Evolutionary conservation across 768 basidiomycete genomes (phyloP), one percentile per base, ranked within the genome.

Genomic region (Hypsizygus marmoreus): DNA sequence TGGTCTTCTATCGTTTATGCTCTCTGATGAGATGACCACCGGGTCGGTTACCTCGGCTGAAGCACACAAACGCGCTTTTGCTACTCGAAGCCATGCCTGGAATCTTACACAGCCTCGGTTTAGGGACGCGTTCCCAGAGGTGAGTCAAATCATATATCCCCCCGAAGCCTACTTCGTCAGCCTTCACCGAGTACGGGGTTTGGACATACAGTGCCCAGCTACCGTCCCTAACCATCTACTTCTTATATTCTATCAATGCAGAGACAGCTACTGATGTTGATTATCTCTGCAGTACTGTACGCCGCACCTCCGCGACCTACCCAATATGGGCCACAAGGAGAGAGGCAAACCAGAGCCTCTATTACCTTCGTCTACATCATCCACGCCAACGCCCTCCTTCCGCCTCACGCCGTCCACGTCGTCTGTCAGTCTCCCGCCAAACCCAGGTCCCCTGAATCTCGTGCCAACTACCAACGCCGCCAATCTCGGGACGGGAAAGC

Each of bases 11-110:
- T 92, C 89, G 4, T 97, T 97, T 71, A 95, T 95, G 94, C 75
- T 95, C 38, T 85, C 89, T 1, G 91, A 97, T 55, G 94, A 97
- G 67, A 93, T 97, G 80, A 98, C 97, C 0, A 97, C 95, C 0
- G 95, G 95, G 8, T 91, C 90, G 1, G 82, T 95, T 23, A 89
- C 81, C 6, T 86, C 90, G 1, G 79, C 84, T 11, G 86, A 88
- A 31, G 71, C 76, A 4, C 88, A 97, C 58, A 95, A 93, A 68
- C 80, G 79, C 28, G 63, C 70, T 0, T 85, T 92, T 50, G 94
- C 95, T 0, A 68, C 72, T 4, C 77, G 82, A 40, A 92, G 88
- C 60, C 95, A 99, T 64, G 66, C 75, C 0, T 97, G 88, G 85
- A 99, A 99, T 62, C 57, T 95, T 31, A 58, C 67, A 24, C 87